A percentile compares a stretch with the other conserved stretches of the same genome.
phyloP scores from a whole-genome alignment of 2,329 filamentous ascomycete species.

The Clonostachys byssicola region DNA sequence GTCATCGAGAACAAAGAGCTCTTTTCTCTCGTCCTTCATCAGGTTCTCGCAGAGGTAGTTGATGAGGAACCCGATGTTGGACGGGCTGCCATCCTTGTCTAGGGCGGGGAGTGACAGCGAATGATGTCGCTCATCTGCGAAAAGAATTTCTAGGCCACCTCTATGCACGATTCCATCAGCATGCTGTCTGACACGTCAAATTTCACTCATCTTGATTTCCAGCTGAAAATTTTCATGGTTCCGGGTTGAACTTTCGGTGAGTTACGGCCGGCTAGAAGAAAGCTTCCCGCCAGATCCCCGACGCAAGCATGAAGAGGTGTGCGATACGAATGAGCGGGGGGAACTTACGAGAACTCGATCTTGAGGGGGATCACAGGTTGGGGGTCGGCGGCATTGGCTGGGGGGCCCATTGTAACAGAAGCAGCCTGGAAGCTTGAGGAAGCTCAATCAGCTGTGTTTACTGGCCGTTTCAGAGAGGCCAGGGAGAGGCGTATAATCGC shows the following conservation, averaged over 20 bases:
- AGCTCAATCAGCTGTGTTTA: background rate
- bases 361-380: constrained; percentile 47
- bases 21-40: constrained; percentile 82
- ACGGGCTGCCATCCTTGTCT: constrained; percentile 52
- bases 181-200: background rate
- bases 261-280: too few species aligned
- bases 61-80: constrained; percentile 74
- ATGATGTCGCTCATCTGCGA: constrained; percentile 76
- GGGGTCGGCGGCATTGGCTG: constrained; percentile 3
- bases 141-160: constrained; percentile 91
- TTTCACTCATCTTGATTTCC: too few species aligned
- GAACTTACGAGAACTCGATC: constrained; percentile 64
- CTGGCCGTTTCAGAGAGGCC: too few species aligned
- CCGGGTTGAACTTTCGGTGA: background rate
- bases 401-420: constrained; percentile 5
- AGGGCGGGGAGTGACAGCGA: constrained; percentile 62
- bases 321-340: background rate
- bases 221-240: background rate
- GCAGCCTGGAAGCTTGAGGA: background rate
- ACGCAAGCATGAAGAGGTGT: too few species aligned
- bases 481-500: too few species aligned
- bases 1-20: constrained; percentile 83
- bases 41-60: constrained; percentile 72
- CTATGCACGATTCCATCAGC: constrained; percentile 34
- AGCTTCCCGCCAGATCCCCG: too few species aligned